Base-by-base conservation (phyloP, 176 grass and related monocot genomes). In the Phragmites australis region DNA sequence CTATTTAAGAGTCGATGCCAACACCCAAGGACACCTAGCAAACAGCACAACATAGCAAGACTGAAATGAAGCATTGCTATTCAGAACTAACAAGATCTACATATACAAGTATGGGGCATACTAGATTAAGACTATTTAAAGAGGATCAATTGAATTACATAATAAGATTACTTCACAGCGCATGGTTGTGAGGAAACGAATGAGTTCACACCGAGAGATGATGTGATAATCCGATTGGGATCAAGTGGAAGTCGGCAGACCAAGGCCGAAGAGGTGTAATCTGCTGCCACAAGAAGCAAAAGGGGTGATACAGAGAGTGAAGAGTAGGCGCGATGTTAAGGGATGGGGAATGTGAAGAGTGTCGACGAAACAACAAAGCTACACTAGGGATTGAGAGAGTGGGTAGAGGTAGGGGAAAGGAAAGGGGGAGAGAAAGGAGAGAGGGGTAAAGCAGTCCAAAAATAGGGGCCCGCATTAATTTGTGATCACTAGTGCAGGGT, bases 81-180 rank as follows among this genome's bases (percentile, higher is more conserved):
- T 82, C 46, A 49, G 50, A 87, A 48, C 18, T 59, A 75, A 44
- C 26, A 32, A 75, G 81, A 75, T 83, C 80, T 10, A 50, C 19
- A 68, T 39, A 68, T 69, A 61, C 5, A 82, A 32, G 32, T 41
- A 82, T 52, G 6, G 5, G 1, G 0, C 8, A 22, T 69, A 31
- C 61, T 50, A 50, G 17, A 76, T 71, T 47, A 22, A 22, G 41
- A 63, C 73, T 70, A 87, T 55, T 34, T 72, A 27, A 1, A 12
- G 29, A 54, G 30, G 21, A 66, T 76, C 61, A 56, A 53, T 43
- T 46, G 48, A 56, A 80, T 63, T 65, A 46, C 40, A 56, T 46
- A 65, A 80, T 19, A 71, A 71, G 14, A 80, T 65, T 39, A 72
- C 56, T 46, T 52, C 30, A 72, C 3, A 53, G 68, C 30, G 1